A percentile compares a stretch with the other conserved stretches of the same genome.
Evolutionary conservation across 257 asterid species (phyloP).

Genomic region (Scutellaria barbata): DNA sequence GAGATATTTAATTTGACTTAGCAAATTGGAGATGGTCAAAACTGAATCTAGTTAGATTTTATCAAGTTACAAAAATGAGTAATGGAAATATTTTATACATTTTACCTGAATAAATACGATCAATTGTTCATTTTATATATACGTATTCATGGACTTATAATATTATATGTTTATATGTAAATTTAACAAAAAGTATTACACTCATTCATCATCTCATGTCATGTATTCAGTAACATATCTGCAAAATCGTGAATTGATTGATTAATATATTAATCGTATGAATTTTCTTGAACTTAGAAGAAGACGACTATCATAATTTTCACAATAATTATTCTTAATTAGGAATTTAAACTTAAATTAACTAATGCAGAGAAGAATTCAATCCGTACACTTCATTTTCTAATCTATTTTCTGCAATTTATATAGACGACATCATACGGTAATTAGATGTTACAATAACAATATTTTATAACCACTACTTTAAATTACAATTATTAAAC

Average conservation of each 20-base stretch:
- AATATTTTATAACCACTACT: not conserved
- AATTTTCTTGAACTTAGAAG: too few species aligned
- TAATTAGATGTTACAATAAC: constrained; percentile 6
- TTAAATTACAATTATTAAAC: not conserved
- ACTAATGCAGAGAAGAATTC: not conserved
- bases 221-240: too few species aligned
- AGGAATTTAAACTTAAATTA: not conserved
- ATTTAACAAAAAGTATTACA: too few species aligned
- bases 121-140: too few species aligned
- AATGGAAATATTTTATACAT: too few species aligned
- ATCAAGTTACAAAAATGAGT: constrained; percentile 24
- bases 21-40: not conserved
- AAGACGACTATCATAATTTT: too few species aligned
- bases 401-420: not conserved
- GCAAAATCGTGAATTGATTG: too few species aligned
- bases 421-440: not conserved
- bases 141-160: too few species aligned
- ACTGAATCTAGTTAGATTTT: not conserved
- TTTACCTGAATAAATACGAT: too few species aligned
- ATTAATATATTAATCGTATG: too few species aligned
- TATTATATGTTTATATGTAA: too few species aligned
- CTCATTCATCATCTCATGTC: too few species aligned
- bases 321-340: not conserved
- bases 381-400: constrained; percentile 28
- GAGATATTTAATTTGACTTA: constrained; percentile 28